Conservation (phyloP, 805 yeast species). For the Teunomyces lycoperdinae region DNA sequence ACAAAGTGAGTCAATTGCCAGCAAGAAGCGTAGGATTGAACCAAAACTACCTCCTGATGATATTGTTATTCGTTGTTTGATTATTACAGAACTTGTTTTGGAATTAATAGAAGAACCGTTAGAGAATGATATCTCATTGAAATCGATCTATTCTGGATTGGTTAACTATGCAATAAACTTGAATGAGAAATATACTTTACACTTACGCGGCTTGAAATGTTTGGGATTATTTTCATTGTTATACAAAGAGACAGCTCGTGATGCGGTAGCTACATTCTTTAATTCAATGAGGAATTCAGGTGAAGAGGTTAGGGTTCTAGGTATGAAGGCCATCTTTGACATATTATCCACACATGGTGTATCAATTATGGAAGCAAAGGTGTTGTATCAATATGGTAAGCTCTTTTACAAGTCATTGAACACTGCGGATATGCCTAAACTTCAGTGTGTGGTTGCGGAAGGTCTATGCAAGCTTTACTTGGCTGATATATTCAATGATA, state of each 20-base stretch:
- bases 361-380: slow-evolving; percentile 53
- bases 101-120: slow-evolving; percentile 65
- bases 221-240: slow-evolving; percentile 77
- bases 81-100: slow-evolving; percentile 65
- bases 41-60: slow-evolving; percentile 44
- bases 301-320: slow-evolving; percentile 56
- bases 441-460: slow-evolving; percentile 81
- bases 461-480: slow-evolving; percentile 80
- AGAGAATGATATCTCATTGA: slow-evolving; percentile 60
- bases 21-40: slow-evolving; percentile 33
- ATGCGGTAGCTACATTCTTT: slow-evolving; percentile 65
- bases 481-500: slow-evolving; percentile 68
- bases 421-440: slow-evolving; percentile 52
- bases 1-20: slow-evolving; percentile 11
- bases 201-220: slow-evolving; percentile 69
- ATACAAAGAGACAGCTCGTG: slow-evolving; percentile 39
- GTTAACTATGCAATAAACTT: slow-evolving; percentile 67
- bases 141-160: slow-evolving; percentile 70
- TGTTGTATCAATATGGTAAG: slow-evolving; percentile 19
- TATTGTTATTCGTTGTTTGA: slow-evolving; percentile 59
- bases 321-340: slow-evolving; percentile 73
- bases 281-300: slow-evolving; percentile 70
- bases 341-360: slow-evolving; percentile 75
- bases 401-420: slow-evolving; percentile 65
- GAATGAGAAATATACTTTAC: slow-evolving; percentile 45